Evolutionary conservation across 371 early-diverging fungal species (phyloP), one percentile per base, ranked within the genome.

Genomic region (Smittium culicis): DNA sequence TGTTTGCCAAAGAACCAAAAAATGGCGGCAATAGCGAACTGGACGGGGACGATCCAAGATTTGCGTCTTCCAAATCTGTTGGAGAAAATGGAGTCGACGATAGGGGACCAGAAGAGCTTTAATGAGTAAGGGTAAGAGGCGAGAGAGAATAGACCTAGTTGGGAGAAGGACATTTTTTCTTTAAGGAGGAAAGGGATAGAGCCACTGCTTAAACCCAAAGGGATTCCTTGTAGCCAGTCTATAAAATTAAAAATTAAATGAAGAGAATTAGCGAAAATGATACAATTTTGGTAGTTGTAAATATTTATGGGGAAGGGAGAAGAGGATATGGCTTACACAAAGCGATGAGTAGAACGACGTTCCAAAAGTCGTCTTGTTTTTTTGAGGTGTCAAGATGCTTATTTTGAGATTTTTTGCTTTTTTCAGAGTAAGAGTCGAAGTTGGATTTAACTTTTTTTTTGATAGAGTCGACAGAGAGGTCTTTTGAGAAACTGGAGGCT

Each of bases 31-130:
- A 87, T 85, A 56, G 90, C 67, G 14, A 90, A 80, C 71, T 96
- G 96, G 64, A 96, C 94, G 14, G 98, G 98, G n/a, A 96, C 85
- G 64, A 98, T 96, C 98, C 98, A 98, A 30, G 91, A 88, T 75
- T 96, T 98, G 65, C 98, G 78, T 16, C 97, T 81, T 3, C 97
- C 98, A 56, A 98, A 69, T 29, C 73, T 76, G 64, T 86, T 84
- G 61, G 83, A 82, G 67, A 88, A 97, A 33, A 88, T 72, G 1
- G 93, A 86, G 72, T 97, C 98, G 16, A 97, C 95, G 31, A 97
- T 88, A 8, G 96, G 96, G 5, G 95, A 94, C 96, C 96, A 97
- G 31, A 96, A 77, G 24, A 97, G 83, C 79, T 88, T 91, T 61
- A 91, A 81, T 30, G 85, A 86, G 69, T 98, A 98, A 1, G 98